A percentile compares a stretch with the other conserved stretches of the same genome.
phyloP scores from a whole-genome alignment of 768 basidiomycete species.

The Inosperma sp. region DNA sequence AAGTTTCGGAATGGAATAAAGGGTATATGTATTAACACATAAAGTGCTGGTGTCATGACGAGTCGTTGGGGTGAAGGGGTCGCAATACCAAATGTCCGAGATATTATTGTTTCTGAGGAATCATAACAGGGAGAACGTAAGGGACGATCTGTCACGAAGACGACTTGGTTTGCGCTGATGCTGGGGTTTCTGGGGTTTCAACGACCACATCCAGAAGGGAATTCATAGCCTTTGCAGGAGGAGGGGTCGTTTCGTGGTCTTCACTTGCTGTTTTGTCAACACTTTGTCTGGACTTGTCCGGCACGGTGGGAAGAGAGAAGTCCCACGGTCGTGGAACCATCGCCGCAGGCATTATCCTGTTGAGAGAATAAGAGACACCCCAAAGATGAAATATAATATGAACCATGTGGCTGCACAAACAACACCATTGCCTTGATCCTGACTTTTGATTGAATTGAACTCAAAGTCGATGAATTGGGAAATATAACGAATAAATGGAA shows the following conservation, averaged over 20 bases:
- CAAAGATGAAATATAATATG: conserved; percentile 12
- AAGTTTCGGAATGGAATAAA: no score
- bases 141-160: no score
- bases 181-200: no score
- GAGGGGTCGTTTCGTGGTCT: background rate
- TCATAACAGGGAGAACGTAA: no score
- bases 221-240: no score
- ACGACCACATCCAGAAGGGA: no score
- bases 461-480: conserved; percentile 76
- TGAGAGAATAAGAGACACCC: background rate
- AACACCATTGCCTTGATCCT: conserved; percentile 71
- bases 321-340: conserved; percentile 81
- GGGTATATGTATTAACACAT: no score
- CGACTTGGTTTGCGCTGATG: no score
- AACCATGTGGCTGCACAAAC: conserved; percentile 90
- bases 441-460: conserved; percentile 56
- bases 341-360: conserved; percentile 75
- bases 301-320: conserved; percentile 40
- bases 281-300: background rate
- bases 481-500: conserved; percentile 82
- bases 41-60: no score
- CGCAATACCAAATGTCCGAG: no score
- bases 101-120: no score
- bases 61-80: no score
- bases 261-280: background rate